Evolutionary conservation across 371 early-diverging fungal species (phyloP), one percentile per base, ranked within the genome.

Genomic region (Mucor sp.): DNA sequence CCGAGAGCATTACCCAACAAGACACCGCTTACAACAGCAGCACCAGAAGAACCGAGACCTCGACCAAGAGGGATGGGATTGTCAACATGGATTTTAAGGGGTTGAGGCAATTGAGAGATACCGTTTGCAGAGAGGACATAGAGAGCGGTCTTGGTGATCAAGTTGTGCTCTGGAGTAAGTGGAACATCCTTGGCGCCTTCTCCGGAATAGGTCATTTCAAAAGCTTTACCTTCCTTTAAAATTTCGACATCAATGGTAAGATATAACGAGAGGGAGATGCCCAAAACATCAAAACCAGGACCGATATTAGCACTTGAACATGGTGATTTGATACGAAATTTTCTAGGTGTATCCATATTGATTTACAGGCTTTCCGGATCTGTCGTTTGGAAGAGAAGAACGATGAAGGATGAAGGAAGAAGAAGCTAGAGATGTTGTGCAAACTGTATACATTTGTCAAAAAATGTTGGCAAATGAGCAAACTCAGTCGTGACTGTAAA

Each of bases 261-360:
- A 77, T 91, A 91, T 44, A 97, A 83, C 5, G 93, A 91, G 33
- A 96, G 89, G 11, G 96, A 92, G 19, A 95, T 85, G 47, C 99
- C 99, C 60, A 98, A 86, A 30, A 91, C 91, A 80, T 98, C 98
- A 70, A 96, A 99, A 35, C 98, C 98, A 8, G 98, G 97, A 9
- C 99, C 99, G 63, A 99, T 89, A 80, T 99, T 99, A 67, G 99
- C 93, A 12, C 97, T 90, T 8, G 97, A 95, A 43, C 93, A 93
- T 1, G 99, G 98, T 41, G 97, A 95, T 37, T 81, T 70, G 76
- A 97, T 93, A 58, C 76, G 86, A 75, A 92, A 87, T 63, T 81
- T 81, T 63, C 83, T 78, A 62, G 80, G 78, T 58, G 74, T 62
- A 33, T 80, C 68, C 63, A 76, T 66, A 6, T 58, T 30, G 15